Base-by-base conservation (phyloP, 805 yeast genomes). In the Saccharomycopsis lassenensis region DNA sequence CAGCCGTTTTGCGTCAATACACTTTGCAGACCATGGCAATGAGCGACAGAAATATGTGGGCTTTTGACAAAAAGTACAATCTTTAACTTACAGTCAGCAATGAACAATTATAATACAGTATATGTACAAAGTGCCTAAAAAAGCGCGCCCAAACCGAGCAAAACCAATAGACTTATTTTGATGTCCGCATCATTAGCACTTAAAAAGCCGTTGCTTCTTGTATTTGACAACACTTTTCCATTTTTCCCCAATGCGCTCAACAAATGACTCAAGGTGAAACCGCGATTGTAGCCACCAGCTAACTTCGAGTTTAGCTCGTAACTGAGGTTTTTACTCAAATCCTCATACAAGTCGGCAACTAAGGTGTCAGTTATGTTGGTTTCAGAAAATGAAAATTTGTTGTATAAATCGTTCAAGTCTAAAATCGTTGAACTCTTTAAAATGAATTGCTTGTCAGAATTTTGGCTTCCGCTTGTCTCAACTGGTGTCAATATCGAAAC, bases 391-490 rank as follows among this genome's bases (percentile, higher is more conserved):
- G 43, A 35, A 22, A 42, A 37, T 21, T 42, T 42, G n/a, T 27
- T 23, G 12, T 42, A 39, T 15, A 42, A 22, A 8, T 33, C 23
- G 27, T 42, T 43, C 23, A 42, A 19, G n/a, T 37, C 39, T 26
- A 29, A 36, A n/a, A 42, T 39, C 4, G 33, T 39, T 8, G 44
- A 24, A 29, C 40, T 26, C 10, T 33, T 35, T n/a, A 42, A 28
- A 11, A 43, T 39, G 25, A 42, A 42, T 33, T 42, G 46, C 14
- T 39, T 42, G 16, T 42, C 46, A 6, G n/a, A n/a, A n/a, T n/a
- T n/a, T n/a, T n/a, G n/a, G n/a, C n/a, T n/a, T n/a, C n/a, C n/a
- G n/a, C n/a, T n/a, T n/a, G 16, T 17, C 17, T 34, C 41, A 5
- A 24, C 23, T 16, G 37, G 37, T 14, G 32, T 15, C n/a, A 41